Conservation (phyloP, 345 rosid species). For the Brassica cretica region DNA sequence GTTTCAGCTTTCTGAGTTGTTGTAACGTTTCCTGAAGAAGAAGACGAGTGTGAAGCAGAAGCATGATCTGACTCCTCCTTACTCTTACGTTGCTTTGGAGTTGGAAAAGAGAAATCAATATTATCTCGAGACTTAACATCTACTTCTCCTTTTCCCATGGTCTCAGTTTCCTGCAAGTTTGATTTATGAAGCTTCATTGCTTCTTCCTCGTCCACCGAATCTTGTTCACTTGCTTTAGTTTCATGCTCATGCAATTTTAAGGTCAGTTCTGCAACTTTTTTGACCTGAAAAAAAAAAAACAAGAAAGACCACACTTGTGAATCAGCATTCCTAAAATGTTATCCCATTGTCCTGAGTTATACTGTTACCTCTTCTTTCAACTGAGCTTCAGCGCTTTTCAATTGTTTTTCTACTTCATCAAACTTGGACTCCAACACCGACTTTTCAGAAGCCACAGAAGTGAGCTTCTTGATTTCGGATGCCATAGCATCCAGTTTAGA, state of each 20-base stretch:
- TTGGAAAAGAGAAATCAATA: constrained; percentile 44
- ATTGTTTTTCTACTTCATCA: constrained; percentile 58
- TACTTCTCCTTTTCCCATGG: constrained; percentile 37
- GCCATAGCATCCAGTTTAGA: constrained; percentile 45
- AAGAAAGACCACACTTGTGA: constrained; percentile 1
- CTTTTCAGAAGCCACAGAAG: constrained; percentile 50
- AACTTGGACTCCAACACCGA: constrained; percentile 48
- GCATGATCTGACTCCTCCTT: constrained; percentile 55
- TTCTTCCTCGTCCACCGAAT: no score
- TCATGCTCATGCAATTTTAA: constrained; percentile 49
- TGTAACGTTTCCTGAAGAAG: constrained; percentile 40
- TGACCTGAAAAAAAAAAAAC: constrained; percentile 33
- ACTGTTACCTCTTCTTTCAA: constrained; percentile 54
- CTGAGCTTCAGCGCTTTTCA: constrained; percentile 44
- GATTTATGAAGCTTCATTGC: background rate
- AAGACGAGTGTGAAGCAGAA: constrained; percentile 38
- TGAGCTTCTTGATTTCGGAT: constrained; percentile 55
- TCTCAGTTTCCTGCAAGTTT: constrained; percentile 41
- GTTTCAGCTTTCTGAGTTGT: constrained; percentile 28
- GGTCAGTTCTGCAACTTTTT: constrained; percentile 46
- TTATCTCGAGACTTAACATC: constrained; percentile 78
- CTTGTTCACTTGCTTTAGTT: background rate
- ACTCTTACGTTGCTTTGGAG: constrained; percentile 61
- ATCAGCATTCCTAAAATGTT: background rate
- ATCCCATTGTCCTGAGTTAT: background rate